These are phyloP conservation scores for Begonia loranthoides DNA, from an alignment of 306 rosid genomes.

Conservation along the genomic window DNA sequence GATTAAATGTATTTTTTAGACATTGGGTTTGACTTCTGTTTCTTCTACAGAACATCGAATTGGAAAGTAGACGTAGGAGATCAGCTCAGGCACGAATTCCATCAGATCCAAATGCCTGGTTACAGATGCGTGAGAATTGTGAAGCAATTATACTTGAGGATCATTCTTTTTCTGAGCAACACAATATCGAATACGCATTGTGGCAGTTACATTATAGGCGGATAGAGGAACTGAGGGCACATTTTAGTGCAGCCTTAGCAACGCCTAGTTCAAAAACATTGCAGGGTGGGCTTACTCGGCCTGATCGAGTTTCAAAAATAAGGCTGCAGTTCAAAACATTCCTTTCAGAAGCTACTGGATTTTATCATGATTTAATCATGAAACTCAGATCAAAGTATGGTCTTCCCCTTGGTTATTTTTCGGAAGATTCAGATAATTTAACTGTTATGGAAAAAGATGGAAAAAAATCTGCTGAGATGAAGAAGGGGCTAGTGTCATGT, in stretches of 20 bases:
- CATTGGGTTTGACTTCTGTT: neutral
- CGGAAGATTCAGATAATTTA: conserved; percentile 57
- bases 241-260: conserved; percentile 43
- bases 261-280: conserved; percentile 54
- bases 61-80: conserved; percentile 65
- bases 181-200: conserved; percentile 59
- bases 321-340: conserved; percentile 81
- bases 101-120: conserved; percentile 92
- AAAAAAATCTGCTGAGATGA: conserved; percentile 66
- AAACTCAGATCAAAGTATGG: conserved; percentile 84
- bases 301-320: conserved; percentile 64
- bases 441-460: conserved; percentile 68
- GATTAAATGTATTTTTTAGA: neutral
- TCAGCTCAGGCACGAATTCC: conserved; percentile 80
- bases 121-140: conserved; percentile 86
- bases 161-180: conserved; percentile 79
- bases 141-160: conserved; percentile 93
- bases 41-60: conserved; percentile 52
- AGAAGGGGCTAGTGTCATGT: conserved; percentile 76
- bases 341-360: conserved; percentile 97
- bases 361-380: conserved; percentile 83
- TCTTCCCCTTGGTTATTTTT: conserved; percentile 63
- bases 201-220: conserved; percentile 94
- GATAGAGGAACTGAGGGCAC: conserved; percentile 79
- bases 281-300: conserved; percentile 41